These are phyloP conservation scores for Xylariales sp. DNA, from an alignment of 2,329 filamentous ascomycete species.

Conservation along the genomic window DNA sequence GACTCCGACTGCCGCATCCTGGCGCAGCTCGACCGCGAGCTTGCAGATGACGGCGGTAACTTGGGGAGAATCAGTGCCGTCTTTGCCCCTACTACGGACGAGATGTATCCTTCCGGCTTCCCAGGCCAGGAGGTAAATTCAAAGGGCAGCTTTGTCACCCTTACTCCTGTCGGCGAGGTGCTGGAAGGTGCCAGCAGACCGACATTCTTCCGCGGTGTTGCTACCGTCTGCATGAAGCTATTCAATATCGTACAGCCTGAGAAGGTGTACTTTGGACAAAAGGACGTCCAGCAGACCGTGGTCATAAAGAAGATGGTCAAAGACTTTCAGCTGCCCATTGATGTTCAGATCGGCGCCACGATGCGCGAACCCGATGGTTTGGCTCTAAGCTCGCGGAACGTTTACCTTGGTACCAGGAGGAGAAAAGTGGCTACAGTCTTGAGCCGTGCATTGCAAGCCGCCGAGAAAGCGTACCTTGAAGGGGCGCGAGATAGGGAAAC, in stretches of 20 bases:
- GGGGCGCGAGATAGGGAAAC: slow-evolving; percentile 51
- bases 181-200: slow-evolving; percentile 83
- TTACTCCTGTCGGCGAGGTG: slow-evolving; percentile 77
- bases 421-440: slow-evolving; percentile 71
- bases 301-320: slow-evolving; percentile 81
- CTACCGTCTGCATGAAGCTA: slow-evolving; percentile 92
- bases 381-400: slow-evolving; percentile 88
- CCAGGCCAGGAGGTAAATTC: slow-evolving; percentile 69
- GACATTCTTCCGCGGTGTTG: slow-evolving; percentile 94
- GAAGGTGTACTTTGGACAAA: slow-evolving; percentile 89
- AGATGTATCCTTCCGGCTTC: slow-evolving; percentile 84
- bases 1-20: slow-evolving; percentile 67
- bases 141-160: slow-evolving; percentile 83
- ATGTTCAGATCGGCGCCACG: slow-evolving; percentile 72
- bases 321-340: slow-evolving; percentile 77
- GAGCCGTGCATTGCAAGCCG: slow-evolving; percentile 62
- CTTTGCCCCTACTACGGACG: slow-evolving; percentile 76
- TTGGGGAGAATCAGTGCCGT: slow-evolving; percentile 73
- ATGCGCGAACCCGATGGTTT: slow-evolving; percentile 75
- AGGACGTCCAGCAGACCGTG: slow-evolving; percentile 94
- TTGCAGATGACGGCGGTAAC: slow-evolving; percentile 57
- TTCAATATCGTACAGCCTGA: slow-evolving; percentile 80
- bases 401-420: slow-evolving; percentile 78
- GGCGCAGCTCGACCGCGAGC: slow-evolving; percentile 62
- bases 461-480: slow-evolving; percentile 61